Evolutionary conservation across 2,329 filamentous ascomycete genomes (phyloP).

Genomic region (Gaeumannomyces tritici): DNA sequence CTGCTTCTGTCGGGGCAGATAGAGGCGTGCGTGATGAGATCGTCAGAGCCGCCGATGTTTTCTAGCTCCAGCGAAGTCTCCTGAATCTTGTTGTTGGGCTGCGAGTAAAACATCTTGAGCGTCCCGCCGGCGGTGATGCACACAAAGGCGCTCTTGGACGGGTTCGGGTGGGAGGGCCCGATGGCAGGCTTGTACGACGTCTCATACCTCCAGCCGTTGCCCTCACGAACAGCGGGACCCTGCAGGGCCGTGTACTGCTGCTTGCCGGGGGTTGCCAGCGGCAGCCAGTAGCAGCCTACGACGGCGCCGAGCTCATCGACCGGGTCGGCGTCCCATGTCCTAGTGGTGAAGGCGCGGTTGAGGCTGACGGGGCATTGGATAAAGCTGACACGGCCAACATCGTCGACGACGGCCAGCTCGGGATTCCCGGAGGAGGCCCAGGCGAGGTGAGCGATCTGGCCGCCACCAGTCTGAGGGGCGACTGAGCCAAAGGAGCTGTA

Average conservation of each 20-base stretch:
- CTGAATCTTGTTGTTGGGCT: conserved; percentile 61
- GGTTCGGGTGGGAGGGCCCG: conserved; percentile 64
- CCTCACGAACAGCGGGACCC: conserved; percentile 54
- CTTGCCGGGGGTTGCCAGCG: conserved; percentile 38
- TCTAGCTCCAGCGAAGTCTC: conserved; percentile 68
- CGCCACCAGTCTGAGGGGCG: conserved; percentile 37
- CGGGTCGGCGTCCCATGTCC: conserved; percentile 56
- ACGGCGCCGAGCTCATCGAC: conserved; percentile 67
- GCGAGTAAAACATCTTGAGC: conserved; percentile 69
- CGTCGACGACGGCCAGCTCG: conserved; percentile 78
- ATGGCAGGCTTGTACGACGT: conserved; percentile 54
- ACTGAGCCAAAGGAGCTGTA: conserved; percentile 51
- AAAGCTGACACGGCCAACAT: conserved; percentile 66
- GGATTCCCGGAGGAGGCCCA: conserved; percentile 65
- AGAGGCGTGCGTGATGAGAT: conserved; percentile 71
- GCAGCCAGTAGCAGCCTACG: conserved; percentile 81
- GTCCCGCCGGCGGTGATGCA: conserved; percentile 66
- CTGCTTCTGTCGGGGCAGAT: conserved; percentile 65
- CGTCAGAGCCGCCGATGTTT: conserved; percentile 60
- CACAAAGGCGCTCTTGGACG: conserved; percentile 63
- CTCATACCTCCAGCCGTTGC: conserved; percentile 59
- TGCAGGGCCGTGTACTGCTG: conserved; percentile 36
- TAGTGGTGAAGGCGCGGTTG: conserved; percentile 57
- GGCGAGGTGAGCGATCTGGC: conserved; percentile 66
- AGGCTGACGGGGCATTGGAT: conserved; percentile 62